Conservation (phyloP, 2,329 filamentous ascomycete genomes). For the Pyrenophora seminiperda region DNA sequence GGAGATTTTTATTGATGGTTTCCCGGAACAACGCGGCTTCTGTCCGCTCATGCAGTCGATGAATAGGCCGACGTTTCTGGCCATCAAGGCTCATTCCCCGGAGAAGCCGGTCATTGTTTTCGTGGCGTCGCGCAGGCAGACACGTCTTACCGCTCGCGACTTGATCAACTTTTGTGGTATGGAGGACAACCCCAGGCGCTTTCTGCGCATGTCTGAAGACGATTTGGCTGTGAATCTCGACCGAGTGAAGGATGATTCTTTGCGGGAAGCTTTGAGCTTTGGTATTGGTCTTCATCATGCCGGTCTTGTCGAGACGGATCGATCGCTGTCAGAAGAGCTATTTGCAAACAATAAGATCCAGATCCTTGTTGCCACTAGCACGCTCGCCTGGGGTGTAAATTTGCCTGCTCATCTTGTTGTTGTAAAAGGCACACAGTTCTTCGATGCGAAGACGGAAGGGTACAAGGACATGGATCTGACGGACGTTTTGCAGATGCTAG, state of each 20-base stretch:
- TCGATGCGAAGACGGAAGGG: constrained; percentile 94
- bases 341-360: constrained; percentile 99
- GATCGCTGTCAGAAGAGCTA: constrained; percentile 88
- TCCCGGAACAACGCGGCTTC: constrained; percentile 92
- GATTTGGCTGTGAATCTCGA: constrained; percentile 87
- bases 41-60: constrained; percentile 98
- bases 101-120: constrained; percentile 98
- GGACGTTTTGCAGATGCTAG: constrained; percentile 97
- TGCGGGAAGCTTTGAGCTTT: constrained; percentile 94
- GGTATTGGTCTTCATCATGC: constrained; percentile 97
- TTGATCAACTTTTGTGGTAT: constrained; percentile 97
- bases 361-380: constrained; percentile 92
- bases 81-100: constrained; percentile 94
- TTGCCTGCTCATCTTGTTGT: constrained; percentile 95
- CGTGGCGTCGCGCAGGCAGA: constrained; percentile 93
- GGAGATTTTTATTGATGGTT: constrained; percentile 96
- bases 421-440: constrained; percentile 97
- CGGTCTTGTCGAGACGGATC: constrained; percentile 91
- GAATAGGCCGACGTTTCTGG: constrained; percentile 95
- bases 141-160: constrained; percentile 91
- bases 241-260: constrained; percentile 87
- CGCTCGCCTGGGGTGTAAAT: constrained; percentile 97
- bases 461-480: constrained; percentile 99
- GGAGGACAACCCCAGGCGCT: constrained; percentile 95
- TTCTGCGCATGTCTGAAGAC: constrained; percentile 92